Evolutionary conservation across 495 filamentous ascomycete genomes (phyloP).

Genomic region (Lindgomyces ingoldianus): DNA sequence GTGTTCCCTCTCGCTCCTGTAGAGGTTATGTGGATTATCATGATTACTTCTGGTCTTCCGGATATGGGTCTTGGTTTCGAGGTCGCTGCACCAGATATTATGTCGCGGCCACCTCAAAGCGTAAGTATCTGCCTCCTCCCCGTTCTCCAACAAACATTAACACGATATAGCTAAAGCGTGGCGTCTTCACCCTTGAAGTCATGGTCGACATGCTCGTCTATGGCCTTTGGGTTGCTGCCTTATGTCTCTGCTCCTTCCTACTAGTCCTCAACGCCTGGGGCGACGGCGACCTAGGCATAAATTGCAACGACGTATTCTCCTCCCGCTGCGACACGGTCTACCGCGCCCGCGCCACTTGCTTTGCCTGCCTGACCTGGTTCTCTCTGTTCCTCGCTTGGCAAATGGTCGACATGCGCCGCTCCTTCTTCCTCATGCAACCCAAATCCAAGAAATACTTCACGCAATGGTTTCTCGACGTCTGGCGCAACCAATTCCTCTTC

Average conservation of each 20-base stretch:
- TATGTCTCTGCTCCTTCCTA: slow-evolving; percentile 68
- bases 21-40: slow-evolving; percentile 77
- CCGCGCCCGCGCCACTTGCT: slow-evolving; percentile 74
- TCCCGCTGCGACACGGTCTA: slow-evolving; percentile 64
- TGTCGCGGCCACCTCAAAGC: slow-evolving; percentile 70
- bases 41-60: slow-evolving; percentile 73
- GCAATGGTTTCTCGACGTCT: slow-evolving; percentile 56
- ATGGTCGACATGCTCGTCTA: slow-evolving; percentile 74
- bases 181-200: slow-evolving; percentile 71
- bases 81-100: slow-evolving; percentile 64
- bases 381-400: slow-evolving; percentile 64
- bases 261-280: slow-evolving; percentile 68
- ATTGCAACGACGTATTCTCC: slow-evolving; percentile 65
- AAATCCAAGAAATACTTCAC: slow-evolving; percentile 54
- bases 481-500: slow-evolving; percentile 73
- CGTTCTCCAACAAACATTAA: neutral
- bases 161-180: slow-evolving; percentile 46
- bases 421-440: slow-evolving; percentile 57
- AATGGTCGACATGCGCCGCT: slow-evolving; percentile 39
- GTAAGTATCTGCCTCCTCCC: slow-evolving; percentile 1
- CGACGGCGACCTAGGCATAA: slow-evolving; percentile 59
- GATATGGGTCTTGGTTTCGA: slow-evolving; percentile 76
- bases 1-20: slow-evolving; percentile 76
- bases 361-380: slow-evolving; percentile 73
- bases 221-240: slow-evolving; percentile 65